Evolutionary conservation across 371 early-diverging fungal species (phyloP).

Genomic region (Coemansia sp.): DNA sequence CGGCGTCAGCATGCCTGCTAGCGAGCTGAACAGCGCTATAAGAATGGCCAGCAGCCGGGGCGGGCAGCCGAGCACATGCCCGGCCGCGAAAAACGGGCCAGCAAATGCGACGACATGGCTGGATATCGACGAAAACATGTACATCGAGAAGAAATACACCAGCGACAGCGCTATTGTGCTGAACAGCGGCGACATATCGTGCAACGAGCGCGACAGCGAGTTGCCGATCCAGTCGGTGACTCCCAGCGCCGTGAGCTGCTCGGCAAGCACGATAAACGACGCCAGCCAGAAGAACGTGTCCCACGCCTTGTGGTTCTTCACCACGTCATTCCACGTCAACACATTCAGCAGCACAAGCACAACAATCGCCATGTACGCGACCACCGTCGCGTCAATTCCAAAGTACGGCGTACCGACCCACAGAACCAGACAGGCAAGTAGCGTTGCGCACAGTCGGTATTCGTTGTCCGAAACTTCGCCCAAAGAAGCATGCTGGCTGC

Average conservation of each 20-base stretch:
- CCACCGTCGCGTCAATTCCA: constrained; percentile 66
- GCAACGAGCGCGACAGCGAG: constrained; percentile 53
- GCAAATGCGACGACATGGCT: constrained; percentile 71
- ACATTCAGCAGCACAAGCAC: constrained; percentile 60
- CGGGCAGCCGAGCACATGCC: constrained; percentile 60
- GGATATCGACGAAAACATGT: constrained; percentile 69
- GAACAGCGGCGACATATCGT: constrained; percentile 33
- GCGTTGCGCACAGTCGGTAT: constrained; percentile 56
- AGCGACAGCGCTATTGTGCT: constrained; percentile 55
- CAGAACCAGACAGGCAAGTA: constrained; percentile 59
- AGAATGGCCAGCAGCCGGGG: constrained; percentile 60
- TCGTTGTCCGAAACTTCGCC: constrained; percentile 23
- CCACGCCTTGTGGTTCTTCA: constrained; percentile 73
- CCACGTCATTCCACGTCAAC: constrained; percentile 70
- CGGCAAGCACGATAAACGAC: constrained; percentile 74
- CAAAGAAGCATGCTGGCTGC: constrained; percentile 31
- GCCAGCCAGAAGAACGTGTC: constrained; percentile 81
- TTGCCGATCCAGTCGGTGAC: constrained; percentile 65
- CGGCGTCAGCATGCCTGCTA: constrained; percentile 65
- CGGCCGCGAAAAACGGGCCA: constrained; percentile 75
- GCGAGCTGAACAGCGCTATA: constrained; percentile 65
- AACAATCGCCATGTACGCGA: constrained; percentile 65
- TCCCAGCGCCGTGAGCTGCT: constrained; percentile 68
- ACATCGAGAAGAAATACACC: constrained; percentile 69
- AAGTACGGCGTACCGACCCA: constrained; percentile 70